Percentiles rank a stretch among this genome's conserved stretches.
phyloP scores from a whole-genome alignment of 2,329 filamentous ascomycete genomes.

The Coleophoma eucalyptorum region DNA sequence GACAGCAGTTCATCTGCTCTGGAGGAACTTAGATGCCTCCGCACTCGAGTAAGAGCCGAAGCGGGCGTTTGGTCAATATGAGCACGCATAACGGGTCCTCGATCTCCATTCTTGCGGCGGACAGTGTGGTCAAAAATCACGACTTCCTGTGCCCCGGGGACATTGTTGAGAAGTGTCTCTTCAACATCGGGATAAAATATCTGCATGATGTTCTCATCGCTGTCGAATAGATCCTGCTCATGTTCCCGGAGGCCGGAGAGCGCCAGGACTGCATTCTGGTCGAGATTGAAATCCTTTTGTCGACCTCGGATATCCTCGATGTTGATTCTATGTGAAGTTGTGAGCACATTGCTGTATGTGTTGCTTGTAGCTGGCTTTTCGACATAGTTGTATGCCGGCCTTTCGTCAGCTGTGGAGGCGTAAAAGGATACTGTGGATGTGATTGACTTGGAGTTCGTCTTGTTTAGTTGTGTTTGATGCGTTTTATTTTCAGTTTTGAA shows the following conservation, averaged over 20 bases:
- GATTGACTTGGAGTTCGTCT: neutral
- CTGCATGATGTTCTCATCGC: neutral
- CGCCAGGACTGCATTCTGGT: neutral
- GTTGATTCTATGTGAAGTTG: neutral
- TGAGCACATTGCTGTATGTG: conserved; percentile 2
- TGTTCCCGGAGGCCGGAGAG: neutral
- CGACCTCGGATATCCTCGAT: conserved; percentile 1
- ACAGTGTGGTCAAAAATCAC: conserved; percentile 61
- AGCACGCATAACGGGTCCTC: conserved; percentile 41
- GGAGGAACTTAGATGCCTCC: conserved; percentile 35
- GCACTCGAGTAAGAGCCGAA: conserved; percentile 34
- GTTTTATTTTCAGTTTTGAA: neutral
- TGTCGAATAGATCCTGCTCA: neutral
- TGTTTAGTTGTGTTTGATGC: neutral
- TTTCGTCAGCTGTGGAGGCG: conserved; percentile 1
- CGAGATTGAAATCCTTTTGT: conserved; percentile 1
- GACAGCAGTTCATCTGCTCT: conserved; percentile 37
- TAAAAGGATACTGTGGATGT: neutral
- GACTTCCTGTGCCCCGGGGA: conserved; percentile 44
- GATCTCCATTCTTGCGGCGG: conserved; percentile 29
- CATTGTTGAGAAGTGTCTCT: neutral
- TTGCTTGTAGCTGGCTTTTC: conserved; percentile 1
- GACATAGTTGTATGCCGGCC: conserved; percentile 1
- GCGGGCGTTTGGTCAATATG: conserved; percentile 53
- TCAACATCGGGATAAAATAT: conserved; percentile 3